Base-by-base conservation (phyloP, 805 yeast species). In the Starmerella vaccinii region DNA sequence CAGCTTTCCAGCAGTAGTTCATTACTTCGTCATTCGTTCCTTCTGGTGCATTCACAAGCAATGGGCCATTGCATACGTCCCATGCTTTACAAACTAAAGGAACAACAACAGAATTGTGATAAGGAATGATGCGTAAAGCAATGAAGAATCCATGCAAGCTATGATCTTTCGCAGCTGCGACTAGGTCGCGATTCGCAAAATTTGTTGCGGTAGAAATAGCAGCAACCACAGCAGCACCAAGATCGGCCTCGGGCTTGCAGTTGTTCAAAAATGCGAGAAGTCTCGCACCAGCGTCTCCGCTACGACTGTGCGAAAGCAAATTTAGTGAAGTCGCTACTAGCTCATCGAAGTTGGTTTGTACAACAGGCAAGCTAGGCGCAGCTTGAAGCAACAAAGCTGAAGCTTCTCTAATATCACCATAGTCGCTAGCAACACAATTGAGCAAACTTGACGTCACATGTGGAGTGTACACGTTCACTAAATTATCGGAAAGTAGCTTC, bases 1-100 rank as follows among this genome's bases (percentile, higher is more conserved):
- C 70, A 0, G 89, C 76, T 66, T 92, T 78, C 90, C 95, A 89
- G 2, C 87, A 76, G 60, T 78, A 85, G 57, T 83, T 82, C 12
- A 77, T 67, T 9, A 81, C 69, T 10, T 47, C 45, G 9, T 49
- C 57, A 16, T 27, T 23, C 15, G 30, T 16, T 2, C 57, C 57
- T 34, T 53, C 57, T 9, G 57, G 57, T 9, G 57, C 57, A 13
- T 40, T 30, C 9, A 29, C 29, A 45, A 49, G 46, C 10, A 53
- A 30, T 2, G 57, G 54, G 2, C 52, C 49, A 2, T 43, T 42
- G 41, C 57, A 53, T 2, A 46, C 39, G 10, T n/a, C 22, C 49
- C 52, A 48, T 3, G 35, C 43, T 4, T 35, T 30, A 27, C 23
- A 4, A 3, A 47, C 34, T 1, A 50, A 19, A 5, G 49, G 35